Evolutionary conservation across 73 alveolate species (phyloP).

Genomic region (Tetrahymena thermophila): DNA sequence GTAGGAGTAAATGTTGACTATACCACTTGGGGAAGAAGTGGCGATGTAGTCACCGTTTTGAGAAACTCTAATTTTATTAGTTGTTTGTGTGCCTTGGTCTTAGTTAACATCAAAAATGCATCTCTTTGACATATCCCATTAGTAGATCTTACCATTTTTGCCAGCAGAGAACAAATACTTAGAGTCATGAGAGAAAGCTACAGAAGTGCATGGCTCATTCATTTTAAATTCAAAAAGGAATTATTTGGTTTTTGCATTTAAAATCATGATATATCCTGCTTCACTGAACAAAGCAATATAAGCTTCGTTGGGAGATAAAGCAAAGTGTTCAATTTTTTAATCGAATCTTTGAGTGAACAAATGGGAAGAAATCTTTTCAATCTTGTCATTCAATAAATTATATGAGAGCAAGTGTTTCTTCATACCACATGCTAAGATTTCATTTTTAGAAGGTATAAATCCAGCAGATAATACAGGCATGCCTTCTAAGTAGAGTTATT

Average conservation of each 20-base stretch:
- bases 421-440: background rate
- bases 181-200: conserved; percentile 17
- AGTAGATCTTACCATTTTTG: conserved; percentile 25
- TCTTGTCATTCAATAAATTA: background rate
- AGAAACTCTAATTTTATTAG: conserved; percentile 2
- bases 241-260: conserved; percentile 9
- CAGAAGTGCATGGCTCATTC: conserved; percentile 30
- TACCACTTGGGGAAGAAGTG: conserved; percentile 21
- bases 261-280: conserved; percentile 27
- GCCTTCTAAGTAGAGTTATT: background rate
- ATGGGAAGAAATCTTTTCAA: background rate
- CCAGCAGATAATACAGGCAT: background rate
- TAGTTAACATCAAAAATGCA: conserved; percentile 18
- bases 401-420: background rate
- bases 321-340: conserved; percentile 22
- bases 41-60: conserved; percentile 7
- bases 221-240: conserved; percentile 13
- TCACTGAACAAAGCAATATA: conserved; percentile 28
- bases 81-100: conserved; percentile 30
- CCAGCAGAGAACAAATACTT: conserved; percentile 12
- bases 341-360: conserved; percentile 9
- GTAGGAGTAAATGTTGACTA: conserved; percentile 15
- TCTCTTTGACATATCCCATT: conserved; percentile 16
- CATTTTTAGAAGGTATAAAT: background rate
- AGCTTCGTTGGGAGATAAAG: conserved; percentile 16